Percentiles rank a stretch among this genome's conserved stretches.
phyloP scores from a whole-genome alignment of 208 protist genomes.

The Crithidia brevicula region DNA sequence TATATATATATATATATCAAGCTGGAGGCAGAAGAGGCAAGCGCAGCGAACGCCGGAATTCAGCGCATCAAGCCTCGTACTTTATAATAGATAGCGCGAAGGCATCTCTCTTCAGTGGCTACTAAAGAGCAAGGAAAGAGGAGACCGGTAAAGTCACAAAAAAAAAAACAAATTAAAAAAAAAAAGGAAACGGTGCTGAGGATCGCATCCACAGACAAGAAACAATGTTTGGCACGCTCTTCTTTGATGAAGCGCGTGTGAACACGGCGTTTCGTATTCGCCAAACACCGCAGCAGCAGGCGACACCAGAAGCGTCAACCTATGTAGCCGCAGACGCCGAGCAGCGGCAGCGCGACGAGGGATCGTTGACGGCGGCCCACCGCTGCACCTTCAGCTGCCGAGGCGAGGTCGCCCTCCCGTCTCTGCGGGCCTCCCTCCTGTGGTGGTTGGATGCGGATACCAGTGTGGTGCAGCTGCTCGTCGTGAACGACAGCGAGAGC shows the following conservation, averaged over 20 bases:
- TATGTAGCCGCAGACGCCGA: too few relatives aligned
- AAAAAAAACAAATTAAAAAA: constrained; percentile 8
- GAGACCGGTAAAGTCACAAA: too few relatives aligned
- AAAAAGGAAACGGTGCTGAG: background rate
- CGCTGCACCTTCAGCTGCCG: constrained; percentile 43
- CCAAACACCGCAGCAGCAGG: background rate
- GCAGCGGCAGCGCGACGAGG: too few relatives aligned
- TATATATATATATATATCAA: too few relatives aligned
- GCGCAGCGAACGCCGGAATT: too few relatives aligned
- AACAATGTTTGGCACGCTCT: constrained; percentile 75
- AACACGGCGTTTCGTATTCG: constrained; percentile 48
- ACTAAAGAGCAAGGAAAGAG: too few relatives aligned
- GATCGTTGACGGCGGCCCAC: constrained; percentile 22
- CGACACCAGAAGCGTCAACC: too few relatives aligned
- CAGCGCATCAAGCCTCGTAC: too few relatives aligned
- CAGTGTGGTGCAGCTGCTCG: constrained; percentile 56
- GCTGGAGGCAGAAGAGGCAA: too few relatives aligned
- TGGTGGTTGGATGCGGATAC: constrained; percentile 77
- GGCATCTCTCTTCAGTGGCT: too few relatives aligned
- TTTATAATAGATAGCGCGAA: too few relatives aligned
- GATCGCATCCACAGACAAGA: constrained; percentile 1
- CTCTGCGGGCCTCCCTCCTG: constrained; percentile 57
- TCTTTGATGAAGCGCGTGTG: constrained; percentile 74
- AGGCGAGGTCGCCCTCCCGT: constrained; percentile 60
- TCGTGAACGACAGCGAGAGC: constrained; percentile 50